These are phyloP conservation scores for Paramyrothecium roridum DNA, from an alignment of 2,329 filamentous ascomycete species.

Conservation along the genomic window DNA sequence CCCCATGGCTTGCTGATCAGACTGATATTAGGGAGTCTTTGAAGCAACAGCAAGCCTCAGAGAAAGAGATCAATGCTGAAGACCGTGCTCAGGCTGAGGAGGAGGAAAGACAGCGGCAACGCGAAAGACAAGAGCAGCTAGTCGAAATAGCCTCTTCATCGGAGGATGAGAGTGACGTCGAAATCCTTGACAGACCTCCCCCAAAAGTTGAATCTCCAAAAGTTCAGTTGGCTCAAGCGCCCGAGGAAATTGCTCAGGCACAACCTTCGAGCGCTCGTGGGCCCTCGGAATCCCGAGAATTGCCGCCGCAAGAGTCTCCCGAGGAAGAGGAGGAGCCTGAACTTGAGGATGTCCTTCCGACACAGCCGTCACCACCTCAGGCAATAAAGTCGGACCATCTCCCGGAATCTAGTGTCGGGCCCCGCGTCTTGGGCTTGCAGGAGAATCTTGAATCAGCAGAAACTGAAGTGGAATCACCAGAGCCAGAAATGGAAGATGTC, in stretches of 20 bases:
- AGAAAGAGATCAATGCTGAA: conserved; percentile 61
- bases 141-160: conserved; percentile 64
- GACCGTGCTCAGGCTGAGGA: conserved; percentile 56
- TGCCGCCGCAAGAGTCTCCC: not conserved
- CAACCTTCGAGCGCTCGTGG: not conserved
- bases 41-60: conserved; percentile 54
- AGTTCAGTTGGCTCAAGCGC: conserved; percentile 8
- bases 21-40: conserved; percentile 64
- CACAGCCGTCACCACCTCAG: too few species aligned
- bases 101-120: conserved; percentile 45
- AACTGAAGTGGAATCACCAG: conserved; percentile 28
- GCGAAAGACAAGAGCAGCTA: conserved; percentile 43
- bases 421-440: too few species aligned
- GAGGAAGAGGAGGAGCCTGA: conserved; percentile 12
- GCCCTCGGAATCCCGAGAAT: not conserved
- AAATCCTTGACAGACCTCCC: conserved; percentile 50
- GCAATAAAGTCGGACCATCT: conserved; percentile 6
- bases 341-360: conserved; percentile 32
- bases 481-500: conserved; percentile 34
- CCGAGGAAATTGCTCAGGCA: not conserved
- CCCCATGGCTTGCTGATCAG: conserved; percentile 70
- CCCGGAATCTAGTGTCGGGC: conserved; percentile 1
- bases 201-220: conserved; percentile 7
- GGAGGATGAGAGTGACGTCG: conserved; percentile 53
- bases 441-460: not conserved